phyloP scores from a whole-genome alignment of 306 rosid genomes.

The Castanopsis chinensis region DNA sequence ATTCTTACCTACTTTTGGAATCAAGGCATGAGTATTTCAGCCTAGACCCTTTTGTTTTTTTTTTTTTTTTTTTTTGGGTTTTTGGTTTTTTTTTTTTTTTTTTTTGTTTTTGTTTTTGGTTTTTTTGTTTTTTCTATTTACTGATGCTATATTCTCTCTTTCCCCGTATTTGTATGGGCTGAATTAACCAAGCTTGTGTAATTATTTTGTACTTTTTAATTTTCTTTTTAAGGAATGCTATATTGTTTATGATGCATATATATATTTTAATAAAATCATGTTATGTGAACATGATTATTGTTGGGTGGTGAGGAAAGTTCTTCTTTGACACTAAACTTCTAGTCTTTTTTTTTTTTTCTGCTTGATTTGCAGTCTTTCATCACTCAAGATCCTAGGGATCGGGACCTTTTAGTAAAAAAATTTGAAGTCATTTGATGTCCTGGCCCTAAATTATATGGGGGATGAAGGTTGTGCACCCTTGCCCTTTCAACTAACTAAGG shows the following conservation, averaged over 20 bases:
- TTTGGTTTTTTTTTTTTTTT: too few relatives aligned
- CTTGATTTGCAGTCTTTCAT: slow-evolving; percentile 72
- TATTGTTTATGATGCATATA: not conserved
- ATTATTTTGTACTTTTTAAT: not conserved
- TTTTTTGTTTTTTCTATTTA: not conserved
- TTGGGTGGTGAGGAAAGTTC: not conserved
- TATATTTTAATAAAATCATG: not conserved
- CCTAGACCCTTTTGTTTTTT: not conserved
- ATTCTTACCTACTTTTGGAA: not conserved
- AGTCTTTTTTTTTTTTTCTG: slow-evolving; percentile 7
- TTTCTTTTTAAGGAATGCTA: not conserved
- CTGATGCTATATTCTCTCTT: not conserved
- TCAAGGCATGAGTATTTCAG: not conserved
- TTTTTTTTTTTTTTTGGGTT: not conserved
- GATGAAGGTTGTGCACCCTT: slow-evolving; percentile 23
- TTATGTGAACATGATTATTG: not conserved
- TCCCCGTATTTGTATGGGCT: not conserved
- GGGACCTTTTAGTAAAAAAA: slow-evolving; percentile 67
- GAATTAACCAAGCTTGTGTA: not conserved
- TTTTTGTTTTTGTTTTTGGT: too few relatives aligned
- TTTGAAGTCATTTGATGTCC: slow-evolving; percentile 57
- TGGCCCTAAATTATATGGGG: slow-evolving; percentile 68
- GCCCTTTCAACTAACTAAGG: slow-evolving; percentile 56
- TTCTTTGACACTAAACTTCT: slow-evolving; percentile 4
- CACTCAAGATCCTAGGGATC: slow-evolving; percentile 79